A percentile compares a stretch with the other conserved stretches of the same genome.
Conservation (phyloP, 2,329 filamentous ascomycete genomes). For the Trichothecium roseum region DNA sequence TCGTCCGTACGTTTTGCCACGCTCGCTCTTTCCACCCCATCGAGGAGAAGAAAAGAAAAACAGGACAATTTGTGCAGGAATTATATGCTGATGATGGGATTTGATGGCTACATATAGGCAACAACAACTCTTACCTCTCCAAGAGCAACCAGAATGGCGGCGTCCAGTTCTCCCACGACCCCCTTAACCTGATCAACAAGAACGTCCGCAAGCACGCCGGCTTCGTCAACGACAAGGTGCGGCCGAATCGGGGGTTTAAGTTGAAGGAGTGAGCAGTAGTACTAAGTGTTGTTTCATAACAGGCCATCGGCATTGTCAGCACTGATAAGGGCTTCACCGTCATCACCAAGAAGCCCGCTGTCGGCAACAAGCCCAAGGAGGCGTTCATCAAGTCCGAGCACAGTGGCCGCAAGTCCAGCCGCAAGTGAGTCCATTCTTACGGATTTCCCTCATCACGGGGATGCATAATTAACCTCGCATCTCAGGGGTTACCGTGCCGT, state of each 20-base stretch:
- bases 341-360: constrained; percentile 72
- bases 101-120: constrained; percentile 47
- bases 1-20: constrained; percentile 73
- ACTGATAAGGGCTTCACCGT: constrained; percentile 70
- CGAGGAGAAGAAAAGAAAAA: background rate
- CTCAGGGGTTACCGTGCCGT: constrained; percentile 78
- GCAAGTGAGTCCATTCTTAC: constrained; percentile 41
- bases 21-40: background rate
- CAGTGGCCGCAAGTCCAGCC: constrained; percentile 60
- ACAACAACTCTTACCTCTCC: constrained; percentile 82
- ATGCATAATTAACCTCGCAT: background rate
- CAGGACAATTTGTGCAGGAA: constrained; percentile 9
- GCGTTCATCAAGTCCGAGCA: constrained; percentile 56
- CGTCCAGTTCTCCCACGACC: constrained; percentile 86
- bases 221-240: constrained; percentile 88
- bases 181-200: constrained; percentile 86
- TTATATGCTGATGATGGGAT: background rate
- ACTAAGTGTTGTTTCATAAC: constrained; percentile 9
- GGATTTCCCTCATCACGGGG: background rate
- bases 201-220: constrained; percentile 91
- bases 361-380: constrained; percentile 63
- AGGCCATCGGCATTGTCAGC: constrained; percentile 75
- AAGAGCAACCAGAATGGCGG: constrained; percentile 76
- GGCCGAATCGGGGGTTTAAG: background rate
- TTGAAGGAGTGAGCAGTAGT: constrained; percentile 5